These are phyloP conservation scores for Luzula sylvatica DNA, from an alignment of 176 grass and related monocot species.

Conservation along the genomic window DNA sequence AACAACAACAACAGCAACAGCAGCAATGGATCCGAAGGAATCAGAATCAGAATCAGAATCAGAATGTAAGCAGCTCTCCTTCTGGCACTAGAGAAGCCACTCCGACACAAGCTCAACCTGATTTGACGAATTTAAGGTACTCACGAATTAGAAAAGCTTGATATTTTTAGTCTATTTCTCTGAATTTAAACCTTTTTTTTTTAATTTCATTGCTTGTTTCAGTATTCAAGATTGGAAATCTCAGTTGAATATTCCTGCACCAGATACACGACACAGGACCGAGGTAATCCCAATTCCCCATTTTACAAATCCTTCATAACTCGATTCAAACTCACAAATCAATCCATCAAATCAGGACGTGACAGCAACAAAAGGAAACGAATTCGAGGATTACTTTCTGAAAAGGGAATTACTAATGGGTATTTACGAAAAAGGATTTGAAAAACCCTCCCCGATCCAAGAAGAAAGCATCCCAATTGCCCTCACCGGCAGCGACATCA, in stretches of 20 bases:
- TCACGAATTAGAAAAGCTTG: background rate
- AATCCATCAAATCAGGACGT: conserved; percentile 50
- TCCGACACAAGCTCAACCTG: conserved; percentile 15
- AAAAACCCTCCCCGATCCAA: conserved; percentile 95
- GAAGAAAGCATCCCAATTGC: conserved; percentile 98
- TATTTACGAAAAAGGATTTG: conserved; percentile 94
- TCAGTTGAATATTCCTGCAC: conserved; percentile 64
- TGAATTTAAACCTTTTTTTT: background rate
- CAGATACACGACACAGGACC: conserved; percentile 78
- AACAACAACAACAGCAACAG: conserved; percentile 37
- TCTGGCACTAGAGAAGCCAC: conserved; percentile 27
- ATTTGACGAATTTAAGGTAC: conserved; percentile 49
- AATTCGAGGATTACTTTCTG: conserved; percentile 99
- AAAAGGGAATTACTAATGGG: conserved; percentile 97
- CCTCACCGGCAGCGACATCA: conserved; percentile 93
- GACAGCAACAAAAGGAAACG: conserved; percentile 94
- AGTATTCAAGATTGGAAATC: conserved; percentile 91
- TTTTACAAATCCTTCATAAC: background rate
- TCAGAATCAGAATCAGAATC: conserved; percentile 35
- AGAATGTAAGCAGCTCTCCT: conserved; percentile 24
- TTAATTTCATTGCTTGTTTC: conserved; percentile 26
- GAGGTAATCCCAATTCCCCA: conserved; percentile 45
- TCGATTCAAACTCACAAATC: background rate
- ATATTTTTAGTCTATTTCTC: conserved; percentile 3
- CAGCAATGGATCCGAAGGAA: conserved; percentile 76